These are phyloP conservation scores for Pyrus pyrifolia DNA, from an alignment of 306 rosid species.

Conservation along the genomic window DNA sequence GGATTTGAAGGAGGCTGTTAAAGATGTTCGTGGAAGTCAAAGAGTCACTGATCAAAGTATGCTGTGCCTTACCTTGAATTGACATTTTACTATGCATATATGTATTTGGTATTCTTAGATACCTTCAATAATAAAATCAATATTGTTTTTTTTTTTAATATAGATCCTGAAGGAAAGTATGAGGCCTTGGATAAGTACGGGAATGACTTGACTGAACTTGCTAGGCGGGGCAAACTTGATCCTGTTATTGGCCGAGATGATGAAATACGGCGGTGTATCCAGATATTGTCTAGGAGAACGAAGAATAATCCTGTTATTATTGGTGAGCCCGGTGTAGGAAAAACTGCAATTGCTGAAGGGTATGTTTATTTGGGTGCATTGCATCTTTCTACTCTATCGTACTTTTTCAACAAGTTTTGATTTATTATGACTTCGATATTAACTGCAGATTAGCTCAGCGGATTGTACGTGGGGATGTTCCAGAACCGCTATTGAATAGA, in stretches of 20 bases:
- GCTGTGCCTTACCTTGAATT: background rate
- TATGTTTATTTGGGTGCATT: slow-evolving; percentile 25
- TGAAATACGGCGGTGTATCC: slow-evolving; percentile 91
- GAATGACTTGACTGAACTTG: slow-evolving; percentile 85
- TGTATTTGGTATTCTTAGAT: background rate
- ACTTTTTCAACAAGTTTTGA: background rate
- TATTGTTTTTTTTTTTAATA: background rate
- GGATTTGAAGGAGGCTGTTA: slow-evolving; percentile 74
- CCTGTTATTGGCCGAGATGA: slow-evolving; percentile 98
- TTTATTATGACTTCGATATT: background rate
- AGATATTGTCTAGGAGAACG: slow-evolving; percentile 87
- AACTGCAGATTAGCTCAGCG: slow-evolving; percentile 88
- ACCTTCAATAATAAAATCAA: background rate
- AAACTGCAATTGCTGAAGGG: slow-evolving; percentile 99
- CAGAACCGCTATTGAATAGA: slow-evolving; percentile 83
- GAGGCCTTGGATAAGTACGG: slow-evolving; percentile 89
- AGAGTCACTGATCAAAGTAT: slow-evolving; percentile 92
- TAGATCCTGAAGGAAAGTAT: slow-evolving; percentile 93
- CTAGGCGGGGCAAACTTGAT: slow-evolving; percentile 93
- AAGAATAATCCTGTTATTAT: slow-evolving; percentile 95
- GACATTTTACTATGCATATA: background rate
- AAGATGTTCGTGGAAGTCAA: slow-evolving; percentile 83
- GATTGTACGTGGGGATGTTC: slow-evolving; percentile 96
- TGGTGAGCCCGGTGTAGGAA: slow-evolving; percentile 98
- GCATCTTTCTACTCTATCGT: background rate